Conservation (phyloP, 1,284 basidiomycete genomes). For the Bjerkandera adusta region DNA sequence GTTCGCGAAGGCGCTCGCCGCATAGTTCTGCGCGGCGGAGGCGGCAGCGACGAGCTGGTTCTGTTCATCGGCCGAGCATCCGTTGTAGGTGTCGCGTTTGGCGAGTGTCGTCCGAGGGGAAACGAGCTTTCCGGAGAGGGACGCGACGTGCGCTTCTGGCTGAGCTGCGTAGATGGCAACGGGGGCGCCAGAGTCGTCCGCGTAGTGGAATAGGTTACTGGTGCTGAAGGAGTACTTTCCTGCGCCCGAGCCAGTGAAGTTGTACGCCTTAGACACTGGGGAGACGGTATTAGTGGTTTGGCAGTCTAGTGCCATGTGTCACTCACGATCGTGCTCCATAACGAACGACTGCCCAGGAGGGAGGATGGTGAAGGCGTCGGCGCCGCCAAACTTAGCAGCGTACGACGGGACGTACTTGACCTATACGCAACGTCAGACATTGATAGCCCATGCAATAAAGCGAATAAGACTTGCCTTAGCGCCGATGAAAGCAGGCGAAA, state of each 20-base stretch:
- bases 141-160: slow-evolving; percentile 31
- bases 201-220: slow-evolving; percentile 39
- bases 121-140: slow-evolving; percentile 36
- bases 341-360: slow-evolving; percentile 39
- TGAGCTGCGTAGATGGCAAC: slow-evolving; percentile 31
- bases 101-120: slow-evolving; percentile 24
- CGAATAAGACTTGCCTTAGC: slow-evolving; percentile 35
- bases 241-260: slow-evolving; percentile 40
- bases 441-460: neutral
- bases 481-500: slow-evolving; percentile 37
- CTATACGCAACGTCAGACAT: slow-evolving; percentile 3
- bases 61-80: slow-evolving; percentile 39
- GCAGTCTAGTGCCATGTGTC: neutral
- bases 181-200: slow-evolving; percentile 30
- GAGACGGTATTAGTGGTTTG: too few relatives aligned
- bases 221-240: slow-evolving; percentile 41
- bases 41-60: slow-evolving; percentile 34
- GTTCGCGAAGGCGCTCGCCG: slow-evolving; percentile 32
- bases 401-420: slow-evolving; percentile 25
- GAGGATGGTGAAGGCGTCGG: slow-evolving; percentile 34
- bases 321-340: slow-evolving; percentile 42
- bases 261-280: slow-evolving; percentile 46
- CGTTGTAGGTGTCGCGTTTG: slow-evolving; percentile 41
- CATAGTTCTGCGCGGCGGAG: slow-evolving; percentile 38
- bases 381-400: slow-evolving; percentile 20